These are phyloP conservation scores for Suaeda aralocaspica DNA, from an alignment of 148 eudicot species.

Conservation along the genomic window DNA sequence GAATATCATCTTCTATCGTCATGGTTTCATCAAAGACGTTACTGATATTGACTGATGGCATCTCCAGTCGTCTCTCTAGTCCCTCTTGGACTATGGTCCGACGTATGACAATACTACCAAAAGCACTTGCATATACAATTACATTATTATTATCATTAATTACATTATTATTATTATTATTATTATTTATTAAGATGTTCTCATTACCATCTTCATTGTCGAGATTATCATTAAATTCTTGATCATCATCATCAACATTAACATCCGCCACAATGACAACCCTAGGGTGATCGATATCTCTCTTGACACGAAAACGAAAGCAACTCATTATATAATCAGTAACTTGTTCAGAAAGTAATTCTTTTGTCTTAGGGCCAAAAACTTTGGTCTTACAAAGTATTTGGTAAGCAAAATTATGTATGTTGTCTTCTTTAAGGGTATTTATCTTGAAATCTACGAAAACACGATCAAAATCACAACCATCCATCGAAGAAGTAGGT, in stretches of 20 bases:
- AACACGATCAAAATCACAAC: neutral
- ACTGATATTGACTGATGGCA: too few relatives aligned
- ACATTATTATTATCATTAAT: too few relatives aligned
- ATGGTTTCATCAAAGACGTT: too few relatives aligned
- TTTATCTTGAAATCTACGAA: neutral
- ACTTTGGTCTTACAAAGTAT: neutral
- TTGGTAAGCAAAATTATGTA: neutral
- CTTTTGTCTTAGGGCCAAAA: neutral
- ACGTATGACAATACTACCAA: too few relatives aligned
- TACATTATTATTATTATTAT: too few relatives aligned
- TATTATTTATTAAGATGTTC: too few relatives aligned
- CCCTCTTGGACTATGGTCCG: too few relatives aligned
- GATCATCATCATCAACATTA: neutral
- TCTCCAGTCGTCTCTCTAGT: too few relatives aligned
- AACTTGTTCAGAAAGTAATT: neutral
- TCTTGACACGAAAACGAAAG: neutral
- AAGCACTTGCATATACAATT: too few relatives aligned
- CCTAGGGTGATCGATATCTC: neutral
- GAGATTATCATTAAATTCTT: neutral
- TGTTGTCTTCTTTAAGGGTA: neutral
- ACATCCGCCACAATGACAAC: conserved; percentile 16
- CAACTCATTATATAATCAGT: conserved; percentile 1
- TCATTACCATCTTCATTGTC: neutral
- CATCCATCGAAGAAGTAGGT: too few relatives aligned
- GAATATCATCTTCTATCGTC: too few relatives aligned